Evolutionary conservation across 164 flowering plant genomes (phyloP).

Genomic region (Sextonia rubra): DNA sequence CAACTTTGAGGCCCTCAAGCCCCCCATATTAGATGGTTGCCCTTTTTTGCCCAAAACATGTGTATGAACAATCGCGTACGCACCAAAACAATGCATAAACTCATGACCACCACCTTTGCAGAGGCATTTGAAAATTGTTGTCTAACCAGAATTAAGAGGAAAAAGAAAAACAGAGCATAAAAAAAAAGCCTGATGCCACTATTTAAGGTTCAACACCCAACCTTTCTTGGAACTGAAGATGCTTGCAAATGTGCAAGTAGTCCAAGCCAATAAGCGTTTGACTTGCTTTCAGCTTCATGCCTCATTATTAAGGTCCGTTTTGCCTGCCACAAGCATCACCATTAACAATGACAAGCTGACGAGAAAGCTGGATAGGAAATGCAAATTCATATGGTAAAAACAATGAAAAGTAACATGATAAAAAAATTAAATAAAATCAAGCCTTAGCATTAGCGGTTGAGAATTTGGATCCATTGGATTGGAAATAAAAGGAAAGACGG

Average conservation of each 20-base stretch:
- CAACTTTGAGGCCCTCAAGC: too few species aligned
- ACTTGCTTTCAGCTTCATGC: conserved; percentile 96
- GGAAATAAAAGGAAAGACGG: too few species aligned
- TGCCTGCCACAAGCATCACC: conserved; percentile 50
- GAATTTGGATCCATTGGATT: too few species aligned
- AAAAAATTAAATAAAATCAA: too few species aligned
- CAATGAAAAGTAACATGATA: too few species aligned
- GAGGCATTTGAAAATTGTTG: neutral
- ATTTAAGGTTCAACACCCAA: conserved; percentile 19
- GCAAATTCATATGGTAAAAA: neutral
- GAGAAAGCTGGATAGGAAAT: neutral
- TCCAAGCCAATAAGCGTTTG: conserved; percentile 98
- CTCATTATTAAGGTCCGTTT: conserved; percentile 87
- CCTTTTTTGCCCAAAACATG: too few species aligned
- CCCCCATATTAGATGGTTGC: too few species aligned
- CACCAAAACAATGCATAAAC: neutral
- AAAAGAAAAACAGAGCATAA: neutral
- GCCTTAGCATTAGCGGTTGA: too few species aligned
- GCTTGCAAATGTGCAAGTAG: conserved; percentile 91
- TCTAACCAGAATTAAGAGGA: neutral
- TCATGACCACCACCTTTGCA: neutral
- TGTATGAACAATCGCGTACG: neutral
- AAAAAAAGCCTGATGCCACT: neutral
- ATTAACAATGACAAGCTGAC: neutral
- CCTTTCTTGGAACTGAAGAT: conserved; percentile 91